Evolutionary conservation across 306 rosid species (phyloP), one percentile per base, ranked within the genome.

Genomic region (Oemleria cerasiformis): DNA sequence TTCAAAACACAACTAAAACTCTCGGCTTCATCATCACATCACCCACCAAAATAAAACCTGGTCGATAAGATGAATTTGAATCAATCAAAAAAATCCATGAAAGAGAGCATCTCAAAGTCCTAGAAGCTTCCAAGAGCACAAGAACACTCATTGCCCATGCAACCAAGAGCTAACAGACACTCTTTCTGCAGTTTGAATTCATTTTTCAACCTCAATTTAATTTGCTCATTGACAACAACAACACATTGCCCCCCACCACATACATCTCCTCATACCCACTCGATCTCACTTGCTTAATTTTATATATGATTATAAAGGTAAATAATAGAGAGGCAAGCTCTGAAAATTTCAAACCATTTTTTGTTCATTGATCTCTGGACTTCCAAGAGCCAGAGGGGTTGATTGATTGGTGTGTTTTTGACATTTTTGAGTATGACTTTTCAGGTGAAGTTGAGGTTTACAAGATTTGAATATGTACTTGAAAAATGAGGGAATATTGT

Each of bases 81-180:
- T 63, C 21, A 63, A 15, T 49, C 55, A 30, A 30, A 30, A 49
- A 49, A 19, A 49, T 49, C 19, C 19, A 14, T 51, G 57, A 51
- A 51, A 13, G 21, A 69, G 75, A 84, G 90, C 39, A 92, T 92
- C 90, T 76, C 67, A 74, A 79, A 68, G 80, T 82, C 73, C 60
- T 79, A 75, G 86, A 90, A 87, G 79, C 68, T 86, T 93, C 96
- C 98, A 93, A 87, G 38, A 23, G 69, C 48, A 30, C 36, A 30
- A 30, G 2, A 30, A 30, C 36, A 30, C 36, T 30, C 77, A 13
- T 12, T 79, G 68, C 83, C 79, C 84, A 75, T 78, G 90, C 87
- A 75, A 80, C 92, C 88, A 90, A 87, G 65, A 68, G 77, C 85
- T 81, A 87, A 72, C 82, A 80, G 83, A 87, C 92, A 85, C 75